Conservation (phyloP, 371 early-diverging fungal genomes). For the Encephalitozoon hellem region DNA sequence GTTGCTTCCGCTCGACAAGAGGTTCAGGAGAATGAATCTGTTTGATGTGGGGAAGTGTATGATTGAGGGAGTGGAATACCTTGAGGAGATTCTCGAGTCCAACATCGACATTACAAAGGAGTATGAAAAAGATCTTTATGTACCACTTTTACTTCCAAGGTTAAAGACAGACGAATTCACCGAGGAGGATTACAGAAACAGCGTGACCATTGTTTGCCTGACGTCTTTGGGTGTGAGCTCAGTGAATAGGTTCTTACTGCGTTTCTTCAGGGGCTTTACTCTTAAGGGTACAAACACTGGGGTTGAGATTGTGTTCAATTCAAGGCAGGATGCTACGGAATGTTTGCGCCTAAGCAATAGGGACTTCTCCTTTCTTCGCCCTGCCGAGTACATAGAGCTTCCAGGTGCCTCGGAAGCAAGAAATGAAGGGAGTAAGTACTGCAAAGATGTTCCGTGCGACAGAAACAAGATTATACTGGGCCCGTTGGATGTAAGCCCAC, state of each 20-base stretch:
- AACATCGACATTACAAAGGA: slow-evolving; percentile 2
- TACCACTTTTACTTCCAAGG: neutral
- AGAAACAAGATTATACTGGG: slow-evolving; percentile 15
- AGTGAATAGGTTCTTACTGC: neutral
- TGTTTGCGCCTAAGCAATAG: neutral
- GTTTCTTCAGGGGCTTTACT: neutral
- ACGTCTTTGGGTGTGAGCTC: neutral
- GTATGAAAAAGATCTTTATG: neutral
- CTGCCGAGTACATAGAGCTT: neutral
- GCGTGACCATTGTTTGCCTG: neutral
- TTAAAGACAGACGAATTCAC: neutral
- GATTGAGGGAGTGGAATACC: slow-evolving; percentile 5
- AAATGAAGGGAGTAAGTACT: neutral
- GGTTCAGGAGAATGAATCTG: slow-evolving; percentile 11
- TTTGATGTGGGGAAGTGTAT: neutral
- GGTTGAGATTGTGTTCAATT: neutral
- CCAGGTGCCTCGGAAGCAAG: neutral
- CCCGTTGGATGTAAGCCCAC: neutral
- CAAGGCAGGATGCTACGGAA: neutral
- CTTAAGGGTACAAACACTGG: neutral
- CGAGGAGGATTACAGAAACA: slow-evolving; percentile 1
- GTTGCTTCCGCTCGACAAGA: neutral
- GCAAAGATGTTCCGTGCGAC: neutral
- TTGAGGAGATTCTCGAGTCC: slow-evolving; percentile 29
- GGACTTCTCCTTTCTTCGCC: neutral